phyloP scores from a whole-genome alignment of 208 protist genomes.

The Leishmania tropica region DNA sequence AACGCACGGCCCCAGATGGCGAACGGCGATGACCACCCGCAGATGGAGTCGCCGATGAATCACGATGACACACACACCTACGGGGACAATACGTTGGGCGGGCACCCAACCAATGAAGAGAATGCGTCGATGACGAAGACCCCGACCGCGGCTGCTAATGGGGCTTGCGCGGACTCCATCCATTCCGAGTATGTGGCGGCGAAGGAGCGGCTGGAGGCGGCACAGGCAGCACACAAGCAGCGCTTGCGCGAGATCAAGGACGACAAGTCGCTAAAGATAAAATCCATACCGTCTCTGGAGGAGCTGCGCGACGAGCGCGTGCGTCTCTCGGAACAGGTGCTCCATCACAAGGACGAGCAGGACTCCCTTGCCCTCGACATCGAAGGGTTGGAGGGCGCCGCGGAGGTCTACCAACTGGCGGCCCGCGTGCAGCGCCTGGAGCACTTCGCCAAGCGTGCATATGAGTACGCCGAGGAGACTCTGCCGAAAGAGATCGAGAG shows the following conservation, averaged over 20 bases:
- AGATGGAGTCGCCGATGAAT: neutral
- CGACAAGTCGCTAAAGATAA: conserved; percentile 14
- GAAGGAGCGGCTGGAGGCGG: conserved; percentile 31
- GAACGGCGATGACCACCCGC: neutral
- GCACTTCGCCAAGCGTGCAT: conserved; percentile 44
- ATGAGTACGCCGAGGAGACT: conserved; percentile 45
- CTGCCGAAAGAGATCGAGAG: conserved; percentile 60
- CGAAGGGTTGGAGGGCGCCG: conserved; percentile 44
- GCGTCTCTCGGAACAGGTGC: conserved; percentile 56
- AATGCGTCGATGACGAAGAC: too few species aligned
- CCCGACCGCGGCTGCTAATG: neutral
- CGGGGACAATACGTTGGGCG: neutral
- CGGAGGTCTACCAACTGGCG: conserved; percentile 58
- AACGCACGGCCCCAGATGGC: too few species aligned
- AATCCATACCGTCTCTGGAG: conserved; percentile 52
- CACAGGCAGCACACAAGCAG: conserved; percentile 29
- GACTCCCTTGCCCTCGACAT: conserved; percentile 70
- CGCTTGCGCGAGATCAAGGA: conserved; percentile 36
- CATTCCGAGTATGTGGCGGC: conserved; percentile 18
- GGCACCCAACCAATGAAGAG: neutral
- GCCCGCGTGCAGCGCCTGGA: conserved; percentile 79
- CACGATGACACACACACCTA: neutral
- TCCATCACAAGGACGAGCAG: conserved; percentile 82
- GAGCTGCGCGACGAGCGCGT: conserved; percentile 56
- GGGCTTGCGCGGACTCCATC: neutral